Evolutionary conservation across 2,329 filamentous ascomycete genomes (phyloP).

Genomic region (Scedosporium apiospermum): DNA sequence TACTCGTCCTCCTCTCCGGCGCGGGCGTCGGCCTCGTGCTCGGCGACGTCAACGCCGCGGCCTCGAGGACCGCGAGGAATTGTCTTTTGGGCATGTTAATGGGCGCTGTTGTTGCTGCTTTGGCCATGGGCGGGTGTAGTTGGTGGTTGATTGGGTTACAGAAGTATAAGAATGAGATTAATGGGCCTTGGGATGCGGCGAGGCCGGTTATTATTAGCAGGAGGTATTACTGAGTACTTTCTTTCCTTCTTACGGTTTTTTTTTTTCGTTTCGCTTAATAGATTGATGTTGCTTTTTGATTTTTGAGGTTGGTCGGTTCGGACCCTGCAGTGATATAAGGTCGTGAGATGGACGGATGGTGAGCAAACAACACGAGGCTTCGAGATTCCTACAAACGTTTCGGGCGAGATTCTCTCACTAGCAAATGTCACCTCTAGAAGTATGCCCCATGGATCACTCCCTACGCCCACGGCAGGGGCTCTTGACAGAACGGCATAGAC

Average conservation of each 20-base stretch:
- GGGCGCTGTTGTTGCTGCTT: constrained; percentile 61
- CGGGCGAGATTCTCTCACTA: too few relatives aligned
- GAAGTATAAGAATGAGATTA: constrained; percentile 98
- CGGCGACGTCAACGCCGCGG: constrained; percentile 23
- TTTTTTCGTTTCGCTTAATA: not conserved
- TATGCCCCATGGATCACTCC: too few relatives aligned
- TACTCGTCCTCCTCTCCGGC: constrained; percentile 70
- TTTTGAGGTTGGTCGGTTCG: not conserved
- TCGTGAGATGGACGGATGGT: too few relatives aligned
- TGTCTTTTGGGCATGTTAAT: constrained; percentile 64
- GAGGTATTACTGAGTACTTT: constrained; percentile 27
- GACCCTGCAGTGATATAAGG: not conserved
- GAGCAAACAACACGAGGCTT: too few relatives aligned
- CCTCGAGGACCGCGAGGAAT: constrained; percentile 29
- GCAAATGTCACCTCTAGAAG: too few relatives aligned
- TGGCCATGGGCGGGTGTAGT: constrained; percentile 86
- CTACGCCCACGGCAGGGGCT: too few relatives aligned
- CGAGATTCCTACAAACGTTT: too few relatives aligned
- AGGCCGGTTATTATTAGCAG: constrained; percentile 73
- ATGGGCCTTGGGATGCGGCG: constrained; percentile 94
- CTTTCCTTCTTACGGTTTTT: not conserved
- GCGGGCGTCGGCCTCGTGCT: constrained; percentile 63
- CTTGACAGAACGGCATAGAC: too few relatives aligned
- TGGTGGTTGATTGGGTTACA: constrained; percentile 98
- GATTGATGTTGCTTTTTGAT: not conserved